Conservation (phyloP, 192 early-diverging fungal genomes). For the Backusella morwellensis region DNA sequence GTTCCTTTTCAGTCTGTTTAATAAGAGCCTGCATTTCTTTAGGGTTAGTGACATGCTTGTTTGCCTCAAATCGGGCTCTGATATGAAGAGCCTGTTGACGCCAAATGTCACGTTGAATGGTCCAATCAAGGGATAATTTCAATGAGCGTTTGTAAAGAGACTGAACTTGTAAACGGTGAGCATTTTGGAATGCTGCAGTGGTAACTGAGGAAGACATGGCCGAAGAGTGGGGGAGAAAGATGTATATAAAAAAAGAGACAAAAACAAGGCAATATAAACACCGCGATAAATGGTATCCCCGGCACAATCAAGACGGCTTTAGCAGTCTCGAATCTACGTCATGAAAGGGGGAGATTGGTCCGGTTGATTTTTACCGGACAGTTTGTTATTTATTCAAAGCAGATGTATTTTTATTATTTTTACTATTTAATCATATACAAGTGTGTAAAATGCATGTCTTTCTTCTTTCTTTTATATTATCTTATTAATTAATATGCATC, state of each 20-base stretch:
- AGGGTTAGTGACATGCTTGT: slow-evolving; percentile 69
- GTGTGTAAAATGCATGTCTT: not conserved
- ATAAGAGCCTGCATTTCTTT: slow-evolving; percentile 68
- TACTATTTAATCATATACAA: not conserved
- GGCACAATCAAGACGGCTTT: not conserved
- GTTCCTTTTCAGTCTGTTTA: slow-evolving; percentile 67
- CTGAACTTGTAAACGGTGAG: slow-evolving; percentile 71
- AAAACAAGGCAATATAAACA: slow-evolving; percentile 6
- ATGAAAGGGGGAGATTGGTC: not conserved
- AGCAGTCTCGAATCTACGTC: not conserved
- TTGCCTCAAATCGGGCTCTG: slow-evolving; percentile 81
- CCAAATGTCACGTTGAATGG: slow-evolving; percentile 74
- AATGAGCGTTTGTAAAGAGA: slow-evolving; percentile 86
- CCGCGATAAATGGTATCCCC: slow-evolving; percentile 3
- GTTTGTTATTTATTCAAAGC: too few relatives aligned
- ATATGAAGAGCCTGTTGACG: slow-evolving; percentile 84
- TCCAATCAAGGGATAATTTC: slow-evolving; percentile 84
- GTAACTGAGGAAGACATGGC: slow-evolving; percentile 20
- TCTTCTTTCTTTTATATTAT: not conserved
- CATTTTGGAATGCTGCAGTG: slow-evolving; percentile 37
- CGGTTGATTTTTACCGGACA: not conserved
- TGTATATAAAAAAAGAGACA: not conserved
- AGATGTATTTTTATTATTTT: not conserved
- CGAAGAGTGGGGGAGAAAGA: not conserved
- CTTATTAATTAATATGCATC: not conserved